Percentiles rank a stretch among this genome's conserved stretches.
Evolutionary conservation across 179 eudicot genomes (phyloP).

Genomic region (Spinacia oleracea): DNA sequence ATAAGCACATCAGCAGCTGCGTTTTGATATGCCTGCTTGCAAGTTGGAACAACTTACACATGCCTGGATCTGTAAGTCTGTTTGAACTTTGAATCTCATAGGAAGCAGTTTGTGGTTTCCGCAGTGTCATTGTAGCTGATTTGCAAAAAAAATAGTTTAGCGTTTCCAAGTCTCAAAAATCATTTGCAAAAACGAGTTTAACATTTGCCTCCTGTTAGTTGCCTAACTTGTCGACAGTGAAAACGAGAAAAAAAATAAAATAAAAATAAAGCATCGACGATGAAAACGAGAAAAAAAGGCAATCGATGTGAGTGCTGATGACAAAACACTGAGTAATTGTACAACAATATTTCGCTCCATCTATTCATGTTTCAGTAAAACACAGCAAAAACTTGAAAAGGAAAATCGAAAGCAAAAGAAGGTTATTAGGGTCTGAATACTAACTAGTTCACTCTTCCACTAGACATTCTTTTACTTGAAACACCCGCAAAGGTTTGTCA

Average conservation of each 20-base stretch:
- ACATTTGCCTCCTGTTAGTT: not conserved
- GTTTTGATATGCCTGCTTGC: not conserved
- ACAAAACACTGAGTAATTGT: not conserved
- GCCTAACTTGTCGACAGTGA: not conserved
- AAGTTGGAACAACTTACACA: not conserved
- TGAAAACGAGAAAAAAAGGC: not conserved
- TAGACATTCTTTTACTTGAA: slow-evolving; percentile 22
- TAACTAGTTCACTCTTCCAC: not conserved
- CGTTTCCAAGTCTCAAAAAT: too few species aligned
- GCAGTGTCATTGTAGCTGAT: not conserved
- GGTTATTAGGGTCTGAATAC: not conserved
- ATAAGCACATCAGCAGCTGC: not conserved
- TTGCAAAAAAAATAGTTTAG: too few species aligned
- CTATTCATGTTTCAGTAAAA: not conserved
- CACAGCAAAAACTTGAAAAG: not conserved
- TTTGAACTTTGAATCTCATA: not conserved
- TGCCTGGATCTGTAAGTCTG: not conserved
- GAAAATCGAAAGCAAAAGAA: not conserved
- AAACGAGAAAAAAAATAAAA: too few species aligned
- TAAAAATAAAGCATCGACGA: too few species aligned
- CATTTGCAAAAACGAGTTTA: too few species aligned
- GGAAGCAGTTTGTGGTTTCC: not conserved
- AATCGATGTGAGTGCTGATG: not conserved
- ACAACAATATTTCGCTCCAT: not conserved
- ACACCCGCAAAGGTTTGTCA: slow-evolving; percentile 25